These are phyloP conservation scores for Colletotrichum brevisporum DNA, from an alignment of 2,329 filamentous ascomycete genomes.

Conservation along the genomic window DNA sequence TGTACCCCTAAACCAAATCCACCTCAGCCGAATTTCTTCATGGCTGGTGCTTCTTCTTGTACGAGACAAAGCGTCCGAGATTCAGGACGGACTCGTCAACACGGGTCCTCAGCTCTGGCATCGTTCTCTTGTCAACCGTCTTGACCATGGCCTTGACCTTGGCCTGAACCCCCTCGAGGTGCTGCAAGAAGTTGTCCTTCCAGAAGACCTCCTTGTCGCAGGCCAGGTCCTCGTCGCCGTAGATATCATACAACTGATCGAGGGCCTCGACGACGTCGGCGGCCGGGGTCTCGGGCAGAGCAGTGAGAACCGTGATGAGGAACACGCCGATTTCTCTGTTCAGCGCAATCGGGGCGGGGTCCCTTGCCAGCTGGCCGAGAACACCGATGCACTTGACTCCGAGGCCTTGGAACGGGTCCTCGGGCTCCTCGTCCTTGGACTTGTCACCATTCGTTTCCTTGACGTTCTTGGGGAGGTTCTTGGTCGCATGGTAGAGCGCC, in stretches of 20 bases:
- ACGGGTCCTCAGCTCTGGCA: conserved; percentile 68
- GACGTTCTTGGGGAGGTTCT: conserved; percentile 48
- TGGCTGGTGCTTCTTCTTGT: conserved; percentile 72
- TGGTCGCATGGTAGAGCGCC: conserved; percentile 73
- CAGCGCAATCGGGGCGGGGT: conserved; percentile 65
- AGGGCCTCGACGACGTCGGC: conserved; percentile 75
- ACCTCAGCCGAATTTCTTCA: conserved; percentile 19
- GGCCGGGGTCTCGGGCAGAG: conserved; percentile 65
- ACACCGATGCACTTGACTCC: conserved; percentile 78
- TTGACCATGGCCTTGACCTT: conserved; percentile 71
- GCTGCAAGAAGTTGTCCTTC: conserved; percentile 71
- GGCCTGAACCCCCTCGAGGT: conserved; percentile 68
- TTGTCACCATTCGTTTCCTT: conserved; percentile 18
- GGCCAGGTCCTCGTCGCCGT: conserved; percentile 70
- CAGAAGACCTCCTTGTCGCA: conserved; percentile 77
- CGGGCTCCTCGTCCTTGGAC: conserved; percentile 45
- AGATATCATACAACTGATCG: conserved; percentile 78
- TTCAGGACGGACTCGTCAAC: conserved; percentile 75
- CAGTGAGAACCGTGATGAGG: conserved; percentile 68
- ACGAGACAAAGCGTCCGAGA: conserved; percentile 72
- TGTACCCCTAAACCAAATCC: background rate
- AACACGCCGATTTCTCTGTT: conserved; percentile 77
- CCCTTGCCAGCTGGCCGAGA: conserved; percentile 72
- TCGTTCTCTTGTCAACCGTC: conserved; percentile 71
- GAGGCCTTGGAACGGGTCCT: conserved; percentile 73